Evolutionary conservation across 2,329 filamentous ascomycete species (phyloP), one percentile per base, ranked within the genome.

Genomic region (Penicillium brasilianum): DNA sequence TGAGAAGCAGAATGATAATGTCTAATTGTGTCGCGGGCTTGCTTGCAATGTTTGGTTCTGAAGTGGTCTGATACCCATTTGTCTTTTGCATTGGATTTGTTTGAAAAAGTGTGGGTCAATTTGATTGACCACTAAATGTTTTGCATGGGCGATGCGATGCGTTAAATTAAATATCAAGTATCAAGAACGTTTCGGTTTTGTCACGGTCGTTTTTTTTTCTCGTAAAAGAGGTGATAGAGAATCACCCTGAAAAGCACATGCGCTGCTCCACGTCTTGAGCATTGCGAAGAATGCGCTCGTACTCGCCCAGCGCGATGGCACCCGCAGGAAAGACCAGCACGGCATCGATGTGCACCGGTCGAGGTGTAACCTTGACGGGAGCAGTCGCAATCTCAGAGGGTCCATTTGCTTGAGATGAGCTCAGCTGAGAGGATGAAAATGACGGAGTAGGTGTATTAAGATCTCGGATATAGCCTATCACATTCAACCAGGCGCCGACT

Each of bases 401-500:
- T n/a, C 36, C 57, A n/a, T 20, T 49, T 13, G 56, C 13, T 34
- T 48, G 53, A 20, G 55, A 59, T 5, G 55, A 61, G 18, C 58
- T 43, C 10, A 46, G 46, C 18, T 63, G 59, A 30, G 57, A 63
- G 5, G 66, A 69, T 9, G 60, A 57, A n/a, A 68, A 66, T 16
- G 65, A 68, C 5, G 43, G 36, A 32, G 55, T 30, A 16, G 61
- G 61, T 20, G 54, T 53, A 8, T 32, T n/a, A 11, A 43, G 44
- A 46, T 73, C 73, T 43, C 81, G 83, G 61, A 93, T 81, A 74
- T 96, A 96, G 6, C 93, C 94, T 66, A 97, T 86, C 3, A 97
- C 84, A 73, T 97, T 96, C 53, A 97, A 77, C 93, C 93, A 97
- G 61, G 89, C 84, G n/a, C 94, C 94, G 28, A 90, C 79, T 54